Evolutionary conservation across 2,329 filamentous ascomycete genomes (phyloP), one percentile per base, ranked within the genome.

Genomic region (Fusarium sp.): DNA sequence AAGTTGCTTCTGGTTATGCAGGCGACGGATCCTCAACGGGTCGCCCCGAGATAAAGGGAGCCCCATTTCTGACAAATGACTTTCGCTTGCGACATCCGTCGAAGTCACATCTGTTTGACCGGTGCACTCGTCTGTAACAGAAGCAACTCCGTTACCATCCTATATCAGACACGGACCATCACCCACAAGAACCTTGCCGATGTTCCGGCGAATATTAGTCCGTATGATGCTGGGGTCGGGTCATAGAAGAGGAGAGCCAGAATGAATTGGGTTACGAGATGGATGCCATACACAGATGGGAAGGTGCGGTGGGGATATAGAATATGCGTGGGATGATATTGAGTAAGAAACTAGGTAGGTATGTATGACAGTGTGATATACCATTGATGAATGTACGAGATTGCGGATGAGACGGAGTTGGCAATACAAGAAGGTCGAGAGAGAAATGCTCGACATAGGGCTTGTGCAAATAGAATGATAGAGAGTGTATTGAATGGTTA

Each of bases 21-120:
- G 42, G 44, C 42, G 45, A 57, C 52, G 44, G 54, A 63, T 57
- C 52, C 67, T 65, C 47, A 46, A 69, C 63, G 59, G 68, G 60
- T 71, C 54, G 63, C 67, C 59, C 68, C 68, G 63, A 57, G 54
- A 52, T 57, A 43, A 61, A 54, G 43, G 54, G 45, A 29, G 27
- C 24, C 54, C 46, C 29, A 43, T 29, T 54, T 64, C 32, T 47
- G 40, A n/a, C 49, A 40, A 62, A 46, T 58, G 42, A 38, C 24
- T 55, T 27, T 54, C 49, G 12, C 50, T 42, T 45, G 54, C 29
- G 24, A 27, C 44, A 54, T 29, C 24, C 34, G 47, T 44, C 52
- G 25, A 8, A 38, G 18, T 53, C 40, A 56, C 50, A 30, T 53
- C 49, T 34, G 46, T 30, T 22, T 34, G 27, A 45, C 42, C 25